Percentiles rank a stretch among this genome's conserved stretches.
These are phyloP conservation scores for Hypoxylon sp. DNA, from an alignment of 2,329 filamentous ascomycete genomes.

Conservation along the genomic window DNA sequence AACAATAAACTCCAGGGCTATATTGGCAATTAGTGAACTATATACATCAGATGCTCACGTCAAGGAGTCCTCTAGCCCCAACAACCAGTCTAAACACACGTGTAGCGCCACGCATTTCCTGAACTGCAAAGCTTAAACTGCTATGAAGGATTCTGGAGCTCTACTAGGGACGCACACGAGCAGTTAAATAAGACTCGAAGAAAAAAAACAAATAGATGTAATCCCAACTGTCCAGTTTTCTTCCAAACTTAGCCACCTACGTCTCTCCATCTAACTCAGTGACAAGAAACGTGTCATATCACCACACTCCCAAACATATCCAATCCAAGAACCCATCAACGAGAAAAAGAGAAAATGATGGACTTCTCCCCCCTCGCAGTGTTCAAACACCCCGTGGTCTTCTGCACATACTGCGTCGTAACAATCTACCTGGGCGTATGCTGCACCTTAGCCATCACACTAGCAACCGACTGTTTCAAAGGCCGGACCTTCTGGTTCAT, in stretches of 20 bases:
- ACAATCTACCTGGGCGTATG: background rate
- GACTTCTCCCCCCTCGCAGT: constrained; percentile 10
- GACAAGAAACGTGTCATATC: background rate
- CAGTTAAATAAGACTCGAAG: background rate
- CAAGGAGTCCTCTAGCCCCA: background rate
- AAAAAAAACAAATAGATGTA: background rate
- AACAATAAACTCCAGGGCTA: background rate
- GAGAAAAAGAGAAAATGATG: background rate
- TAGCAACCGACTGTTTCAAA: constrained; percentile 1
- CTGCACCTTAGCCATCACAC: background rate
- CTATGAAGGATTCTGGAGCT: background rate
- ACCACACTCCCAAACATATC: background rate
- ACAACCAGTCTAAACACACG: constrained; percentile 2
- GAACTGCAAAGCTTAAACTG: background rate
- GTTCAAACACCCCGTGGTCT: background rate
- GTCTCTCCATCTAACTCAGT: background rate
- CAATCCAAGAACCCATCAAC: background rate
- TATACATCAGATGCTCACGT: no score
- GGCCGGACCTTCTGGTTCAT: background rate
- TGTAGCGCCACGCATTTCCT: constrained; percentile 1
- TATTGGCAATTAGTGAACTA: background rate
- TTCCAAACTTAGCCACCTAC: background rate
- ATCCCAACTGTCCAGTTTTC: background rate
- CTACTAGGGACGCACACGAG: background rate
- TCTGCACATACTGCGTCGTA: constrained; percentile 8